These are phyloP conservation scores for Lichtheimia ramosa DNA, from an alignment of 371 early-diverging fungal species.

Conservation along the genomic window DNA sequence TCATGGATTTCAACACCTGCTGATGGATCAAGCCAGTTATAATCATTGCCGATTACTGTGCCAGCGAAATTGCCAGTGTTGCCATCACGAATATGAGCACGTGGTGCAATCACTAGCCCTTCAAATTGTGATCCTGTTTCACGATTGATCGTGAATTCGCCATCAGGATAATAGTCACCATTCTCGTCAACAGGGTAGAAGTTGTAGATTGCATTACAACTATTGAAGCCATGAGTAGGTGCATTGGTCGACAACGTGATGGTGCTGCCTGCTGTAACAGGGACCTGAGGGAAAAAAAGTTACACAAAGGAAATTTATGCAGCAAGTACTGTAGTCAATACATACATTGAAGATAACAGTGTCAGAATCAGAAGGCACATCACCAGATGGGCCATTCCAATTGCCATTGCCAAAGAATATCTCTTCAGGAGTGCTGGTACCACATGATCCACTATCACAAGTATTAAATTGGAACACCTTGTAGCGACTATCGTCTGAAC, in stretches of 20 bases:
- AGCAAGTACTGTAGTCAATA: neutral
- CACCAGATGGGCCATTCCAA: conserved; percentile 20
- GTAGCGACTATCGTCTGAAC: neutral
- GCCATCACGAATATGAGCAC: conserved; percentile 20
- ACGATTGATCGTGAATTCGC: conserved; percentile 11
- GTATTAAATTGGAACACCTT: conserved; percentile 16
- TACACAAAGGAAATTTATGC: neutral
- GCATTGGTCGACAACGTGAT: conserved; percentile 10
- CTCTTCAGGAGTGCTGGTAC: neutral
- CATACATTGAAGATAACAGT: conserved; percentile 23
- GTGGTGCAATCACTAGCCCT: conserved; percentile 23
- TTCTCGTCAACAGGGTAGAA: conserved; percentile 19
- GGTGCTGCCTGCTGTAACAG: conserved; percentile 15
- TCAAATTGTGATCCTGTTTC: conserved; percentile 17
- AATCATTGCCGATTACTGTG: conserved; percentile 14
- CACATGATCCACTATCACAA: neutral
- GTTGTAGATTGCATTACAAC: conserved; percentile 18
- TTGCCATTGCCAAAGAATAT: conserved; percentile 15
- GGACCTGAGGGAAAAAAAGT: conserved; percentile 12
- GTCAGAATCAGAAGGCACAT: neutral
- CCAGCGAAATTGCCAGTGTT: conserved; percentile 27
- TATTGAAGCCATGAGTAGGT: conserved; percentile 4
- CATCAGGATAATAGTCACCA: conserved; percentile 10
- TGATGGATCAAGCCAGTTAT: conserved; percentile 8
- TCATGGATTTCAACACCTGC: conserved; percentile 18